Conservation (phyloP, 75 land plant species). For the Chamaecyparis obtusa region DNA sequence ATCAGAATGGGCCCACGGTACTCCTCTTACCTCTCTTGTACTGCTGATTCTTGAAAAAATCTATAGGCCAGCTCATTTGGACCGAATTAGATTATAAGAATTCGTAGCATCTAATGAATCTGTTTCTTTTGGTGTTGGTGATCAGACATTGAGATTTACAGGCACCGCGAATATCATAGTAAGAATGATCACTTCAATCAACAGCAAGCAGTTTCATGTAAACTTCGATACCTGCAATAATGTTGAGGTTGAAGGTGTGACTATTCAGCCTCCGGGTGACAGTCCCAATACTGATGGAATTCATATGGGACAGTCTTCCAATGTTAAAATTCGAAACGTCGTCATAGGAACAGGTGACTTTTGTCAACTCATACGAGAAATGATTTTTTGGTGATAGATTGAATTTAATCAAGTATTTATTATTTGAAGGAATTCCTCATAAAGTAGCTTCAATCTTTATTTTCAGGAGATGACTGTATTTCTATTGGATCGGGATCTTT, state of each 20-base stretch:
- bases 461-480: constrained; percentile 64
- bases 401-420: background rate
- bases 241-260: constrained; percentile 32
- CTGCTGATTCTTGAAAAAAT: too few species aligned
- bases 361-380: background rate
- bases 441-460: background rate
- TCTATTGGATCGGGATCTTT: constrained; percentile 56
- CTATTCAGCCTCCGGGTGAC: constrained; percentile 43
- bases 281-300: constrained; percentile 94
- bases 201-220: constrained; percentile 65
- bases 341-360: constrained; percentile 15
- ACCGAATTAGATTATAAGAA: too few species aligned
- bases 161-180: constrained; percentile 24
- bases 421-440: background rate
- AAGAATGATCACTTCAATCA: constrained; percentile 42
- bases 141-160: constrained; percentile 49
- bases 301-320: constrained; percentile 49
- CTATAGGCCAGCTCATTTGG: too few species aligned
- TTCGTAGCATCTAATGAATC: background rate
- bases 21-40: background rate
- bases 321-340: constrained; percentile 41
- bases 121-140: background rate
- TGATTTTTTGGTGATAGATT: too few species aligned
- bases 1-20: background rate
- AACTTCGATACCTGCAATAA: constrained; percentile 37